Percentiles rank a stretch among this genome's conserved stretches.
phyloP scores from a whole-genome alignment of 805 yeast species.

The Ogataea dorogensis region DNA sequence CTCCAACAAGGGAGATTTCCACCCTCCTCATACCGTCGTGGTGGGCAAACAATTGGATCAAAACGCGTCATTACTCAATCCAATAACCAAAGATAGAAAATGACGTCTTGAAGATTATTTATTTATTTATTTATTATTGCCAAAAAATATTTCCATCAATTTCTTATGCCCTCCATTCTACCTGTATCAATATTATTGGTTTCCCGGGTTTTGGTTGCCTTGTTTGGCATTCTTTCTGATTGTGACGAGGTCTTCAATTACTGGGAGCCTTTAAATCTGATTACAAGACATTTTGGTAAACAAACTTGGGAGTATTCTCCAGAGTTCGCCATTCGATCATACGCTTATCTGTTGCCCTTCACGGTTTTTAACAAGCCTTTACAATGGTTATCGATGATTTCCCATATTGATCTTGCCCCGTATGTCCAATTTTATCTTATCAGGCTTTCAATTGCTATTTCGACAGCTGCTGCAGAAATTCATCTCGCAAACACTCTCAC shows the following conservation, averaged over 20 bases:
- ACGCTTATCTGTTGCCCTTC: constrained; percentile 66
- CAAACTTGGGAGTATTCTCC: constrained; percentile 98
- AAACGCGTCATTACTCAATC: constrained; percentile 28
- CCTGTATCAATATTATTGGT: constrained; percentile 2
- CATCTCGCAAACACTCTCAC: constrained; percentile 44
- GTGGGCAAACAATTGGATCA: constrained; percentile 37
- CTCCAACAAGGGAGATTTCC: constrained; percentile 35
- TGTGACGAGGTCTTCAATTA: constrained; percentile 92
- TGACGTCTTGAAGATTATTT: constrained; percentile 3
- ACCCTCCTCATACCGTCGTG: constrained; percentile 37
- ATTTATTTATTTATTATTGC: constrained; percentile 12
- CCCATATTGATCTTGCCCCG: constrained; percentile 16
- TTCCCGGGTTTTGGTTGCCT: constrained; percentile 17
- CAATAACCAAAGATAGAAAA: constrained; percentile 34
- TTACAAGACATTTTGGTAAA: constrained; percentile 80
- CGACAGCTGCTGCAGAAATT: constrained; percentile 51
- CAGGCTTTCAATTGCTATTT: constrained; percentile 42
- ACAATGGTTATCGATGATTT: constrained; percentile 7
- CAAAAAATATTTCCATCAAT: constrained; percentile 3
- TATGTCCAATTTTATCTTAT: constrained; percentile 50
- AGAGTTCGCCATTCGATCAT: constrained; percentile 80
- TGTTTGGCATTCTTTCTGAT: constrained; percentile 73
- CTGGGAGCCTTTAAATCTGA: constrained; percentile 88
- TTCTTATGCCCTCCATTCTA: constrained; percentile 3
- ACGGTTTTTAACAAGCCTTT: constrained; percentile 27